Conservation (phyloP, 2,329 filamentous ascomycete genomes). For the Arthrobotrys megalospora region DNA sequence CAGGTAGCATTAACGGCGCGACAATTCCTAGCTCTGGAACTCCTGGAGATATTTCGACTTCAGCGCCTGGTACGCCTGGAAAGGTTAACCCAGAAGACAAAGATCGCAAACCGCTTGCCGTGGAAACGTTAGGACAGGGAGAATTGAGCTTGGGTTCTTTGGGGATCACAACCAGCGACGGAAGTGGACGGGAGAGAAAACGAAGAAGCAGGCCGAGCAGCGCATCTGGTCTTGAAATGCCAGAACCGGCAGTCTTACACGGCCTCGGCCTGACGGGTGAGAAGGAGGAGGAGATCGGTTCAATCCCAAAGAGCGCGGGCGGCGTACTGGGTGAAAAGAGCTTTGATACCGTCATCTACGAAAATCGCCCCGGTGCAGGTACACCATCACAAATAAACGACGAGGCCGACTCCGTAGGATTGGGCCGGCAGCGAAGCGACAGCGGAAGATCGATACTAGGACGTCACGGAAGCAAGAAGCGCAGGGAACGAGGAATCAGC, state of each 20-base stretch:
- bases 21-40: slow-evolving; percentile 65
- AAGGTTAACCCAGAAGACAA: slow-evolving; percentile 65
- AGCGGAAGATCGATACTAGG: slow-evolving; percentile 67
- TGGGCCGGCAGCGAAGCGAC: slow-evolving; percentile 49
- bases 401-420: slow-evolving; percentile 2
- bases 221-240: slow-evolving; percentile 43
- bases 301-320: slow-evolving; percentile 54
- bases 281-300: slow-evolving; percentile 55
- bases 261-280: slow-evolving; percentile 51
- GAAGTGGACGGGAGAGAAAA: slow-evolving; percentile 24
- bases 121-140: slow-evolving; percentile 90
- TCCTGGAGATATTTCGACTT: slow-evolving; percentile 65
- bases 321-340: slow-evolving; percentile 45
- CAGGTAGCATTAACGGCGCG: slow-evolving; percentile 65
- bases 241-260: slow-evolving; percentile 43
- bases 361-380: background rate
- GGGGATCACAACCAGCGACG: slow-evolving; percentile 73
- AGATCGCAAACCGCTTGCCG: slow-evolving; percentile 78
- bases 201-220: slow-evolving; percentile 45
- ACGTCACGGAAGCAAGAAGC: slow-evolving; percentile 74
- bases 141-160: slow-evolving; percentile 91
- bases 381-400: slow-evolving; percentile 47
- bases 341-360: slow-evolving; percentile 56
- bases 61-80: slow-evolving; percentile 67
- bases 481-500: slow-evolving; percentile 85